Base-by-base conservation (phyloP, 306 rosid species). In the Vicia villosa region DNA sequence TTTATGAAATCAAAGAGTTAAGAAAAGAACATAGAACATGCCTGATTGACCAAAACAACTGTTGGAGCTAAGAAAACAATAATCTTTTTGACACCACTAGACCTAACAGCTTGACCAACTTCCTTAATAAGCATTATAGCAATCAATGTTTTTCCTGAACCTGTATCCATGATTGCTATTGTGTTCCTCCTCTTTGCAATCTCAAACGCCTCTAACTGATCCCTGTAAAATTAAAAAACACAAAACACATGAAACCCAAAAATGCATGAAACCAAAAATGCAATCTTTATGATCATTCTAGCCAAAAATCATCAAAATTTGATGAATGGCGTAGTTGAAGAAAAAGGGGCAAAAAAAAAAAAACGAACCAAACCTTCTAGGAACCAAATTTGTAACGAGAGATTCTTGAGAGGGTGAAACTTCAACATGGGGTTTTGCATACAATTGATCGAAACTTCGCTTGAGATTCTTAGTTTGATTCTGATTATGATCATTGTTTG, bases 11-110 rank as follows among this genome's bases (percentile, higher is more conserved):
- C 40, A 66, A 70, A 19, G 10, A 58, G 8, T 26, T 2, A 6
- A 45, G 45, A 69, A 13, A 69, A 24, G 11, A 45, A 37, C 73
- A 63, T 75, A 24, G 11, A 45, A 37, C 73, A 63, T 75, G 76
- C 98, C 92, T 90, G 98, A 64, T 84, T 83, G 70, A 93, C 94
- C 60, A 90, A 91, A 83, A 88, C 94, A 69, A 93, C 96, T 1
- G 97, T 90, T 9, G 98, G 97, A 78, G 96, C 96, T 75, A 93
- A 81, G 84, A 93, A 90, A 41, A 93, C 21, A 51, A 88, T 82
- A 54, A 73, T 62, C 66, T 81, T 86, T 21, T 76, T 82, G 6
- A 19, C 21, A 14, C 74, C 84, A 67, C 75, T 60, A 5, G 85
- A 72, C 77, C 81, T 88, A 63, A 80, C 62, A 28, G 77, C 69